Evolutionary conservation across 2,329 filamentous ascomycete genomes (phyloP).

Genomic region (Verticillium isaacii): DNA sequence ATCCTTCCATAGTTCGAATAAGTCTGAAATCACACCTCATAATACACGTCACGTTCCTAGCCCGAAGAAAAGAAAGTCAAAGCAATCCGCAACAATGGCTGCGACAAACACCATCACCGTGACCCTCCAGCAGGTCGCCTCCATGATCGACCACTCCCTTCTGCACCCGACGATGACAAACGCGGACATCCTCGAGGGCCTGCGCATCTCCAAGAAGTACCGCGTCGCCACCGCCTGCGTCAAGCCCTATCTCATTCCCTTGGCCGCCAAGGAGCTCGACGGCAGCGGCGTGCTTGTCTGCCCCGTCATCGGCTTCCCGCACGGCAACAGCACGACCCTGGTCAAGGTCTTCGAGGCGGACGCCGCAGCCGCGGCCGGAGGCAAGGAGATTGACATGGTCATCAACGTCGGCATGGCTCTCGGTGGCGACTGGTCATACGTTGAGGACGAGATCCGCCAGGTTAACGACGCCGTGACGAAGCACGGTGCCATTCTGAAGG

Average conservation of each 20-base stretch:
- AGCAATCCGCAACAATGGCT: background rate
- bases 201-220: slow-evolving; percentile 40
- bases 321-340: slow-evolving; percentile 49
- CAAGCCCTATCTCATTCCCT: slow-evolving; percentile 50
- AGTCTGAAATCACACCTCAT: no score
- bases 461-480: slow-evolving; percentile 43
- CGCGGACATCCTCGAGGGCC: slow-evolving; percentile 42
- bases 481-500: slow-evolving; percentile 46
- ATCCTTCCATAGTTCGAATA: no score
- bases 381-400: slow-evolving; percentile 55
- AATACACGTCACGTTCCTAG: no score
- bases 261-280: slow-evolving; percentile 40
- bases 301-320: slow-evolving; percentile 57
- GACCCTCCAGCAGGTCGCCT: slow-evolving; percentile 42
- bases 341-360: slow-evolving; percentile 51
- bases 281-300: slow-evolving; percentile 47
- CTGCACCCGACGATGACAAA: slow-evolving; percentile 60
- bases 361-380: slow-evolving; percentile 41
- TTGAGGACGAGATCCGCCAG: slow-evolving; percentile 42
- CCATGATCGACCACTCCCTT: slow-evolving; percentile 57
- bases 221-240: slow-evolving; percentile 52
- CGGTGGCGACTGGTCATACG: slow-evolving; percentile 52
- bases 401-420: slow-evolving; percentile 56
- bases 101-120: slow-evolving; percentile 26
- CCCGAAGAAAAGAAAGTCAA: background rate